Evolutionary conservation across 169 alveolate species (phyloP), one percentile per base, ranked within the genome.

Genomic region (Plasmodium malariae): DNA sequence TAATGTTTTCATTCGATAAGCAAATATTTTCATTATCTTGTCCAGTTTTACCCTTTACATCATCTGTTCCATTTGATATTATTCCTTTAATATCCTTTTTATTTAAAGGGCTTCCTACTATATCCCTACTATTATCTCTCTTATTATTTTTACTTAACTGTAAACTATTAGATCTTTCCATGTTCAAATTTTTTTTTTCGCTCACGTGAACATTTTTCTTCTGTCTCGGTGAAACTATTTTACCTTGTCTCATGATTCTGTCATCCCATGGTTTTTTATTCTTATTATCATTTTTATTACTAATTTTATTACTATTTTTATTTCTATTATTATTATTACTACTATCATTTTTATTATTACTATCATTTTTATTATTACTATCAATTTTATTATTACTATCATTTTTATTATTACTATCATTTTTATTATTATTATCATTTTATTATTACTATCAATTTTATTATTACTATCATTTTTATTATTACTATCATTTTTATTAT

Each of bases 111-210:
- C 19, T 14, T 48, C 28, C 32, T 49, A 4, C 17, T 1, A 51
- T 37, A 51, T 9, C 24, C n/a, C 2, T 17, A 30, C 54, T 76
- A 21, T 67, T 43, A 24, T 21, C 65, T n/a, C 54, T 45, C 21
- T n/a, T 74, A 12, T 48, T 63, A 34, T 40, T 70, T 34, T 73
- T 73, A 19, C 26, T 55, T 43, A 73, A 73, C 21, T 54, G 49
- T 14, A 40, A 51, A 59, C 32, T 80, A 37, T 30, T 17, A 14
- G 45, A 21, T 51, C 62, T 43, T 68, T 24, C 49, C 6, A 0
- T 19, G 26, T 45, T 51, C 24, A 2, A 9, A 34, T 54, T 43
- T 40, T 21, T 28, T 28, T 11, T 55, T 14, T 34, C 55, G 3
- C 14, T 62, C 5, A 11, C 14, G 19, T 26, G 14, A 55, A n/a